Conservation (phyloP, 2,329 filamentous ascomycete genomes). For the Plectosphaerella cucumerina region DNA sequence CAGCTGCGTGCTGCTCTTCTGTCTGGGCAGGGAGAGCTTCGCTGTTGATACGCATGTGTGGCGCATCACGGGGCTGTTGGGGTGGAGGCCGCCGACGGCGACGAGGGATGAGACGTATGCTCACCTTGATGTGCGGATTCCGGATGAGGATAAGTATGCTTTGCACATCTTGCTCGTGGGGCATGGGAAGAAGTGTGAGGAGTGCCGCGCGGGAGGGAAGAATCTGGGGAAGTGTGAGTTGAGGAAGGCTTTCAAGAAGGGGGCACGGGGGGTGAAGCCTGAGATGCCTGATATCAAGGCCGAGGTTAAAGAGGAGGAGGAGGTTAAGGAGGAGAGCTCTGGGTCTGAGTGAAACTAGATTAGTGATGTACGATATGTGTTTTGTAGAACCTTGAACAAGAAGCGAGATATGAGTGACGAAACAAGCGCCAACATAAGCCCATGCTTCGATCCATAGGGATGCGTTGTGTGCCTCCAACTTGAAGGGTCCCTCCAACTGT, state of each 20-base stretch:
- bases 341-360: background rate
- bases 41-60: conserved; percentile 52
- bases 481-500: no score
- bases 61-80: conserved; percentile 42
- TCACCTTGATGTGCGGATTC: conserved; percentile 43
- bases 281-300: background rate
- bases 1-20: conserved; percentile 48
- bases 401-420: no score
- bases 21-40: conserved; percentile 41
- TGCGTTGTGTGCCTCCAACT: no score
- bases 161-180: conserved; percentile 44
- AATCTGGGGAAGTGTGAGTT: conserved; percentile 33
- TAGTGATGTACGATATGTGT: no score
- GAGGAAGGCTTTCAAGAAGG: conserved; percentile 30
- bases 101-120: conserved; percentile 42
- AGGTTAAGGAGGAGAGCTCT: background rate
- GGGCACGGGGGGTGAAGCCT: conserved; percentile 14
- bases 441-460: no score
- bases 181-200: conserved; percentile 40
- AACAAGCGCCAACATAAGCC: no score
- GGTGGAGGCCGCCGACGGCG: conserved; percentile 39
- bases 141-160: conserved; percentile 44
- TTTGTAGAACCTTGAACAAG: background rate
- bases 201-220: conserved; percentile 41
- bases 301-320: background rate